These are phyloP conservation scores for Sugiyamaella xylanicola DNA, from an alignment of 1,139 yeast genomes.

Conservation along the genomic window DNA sequence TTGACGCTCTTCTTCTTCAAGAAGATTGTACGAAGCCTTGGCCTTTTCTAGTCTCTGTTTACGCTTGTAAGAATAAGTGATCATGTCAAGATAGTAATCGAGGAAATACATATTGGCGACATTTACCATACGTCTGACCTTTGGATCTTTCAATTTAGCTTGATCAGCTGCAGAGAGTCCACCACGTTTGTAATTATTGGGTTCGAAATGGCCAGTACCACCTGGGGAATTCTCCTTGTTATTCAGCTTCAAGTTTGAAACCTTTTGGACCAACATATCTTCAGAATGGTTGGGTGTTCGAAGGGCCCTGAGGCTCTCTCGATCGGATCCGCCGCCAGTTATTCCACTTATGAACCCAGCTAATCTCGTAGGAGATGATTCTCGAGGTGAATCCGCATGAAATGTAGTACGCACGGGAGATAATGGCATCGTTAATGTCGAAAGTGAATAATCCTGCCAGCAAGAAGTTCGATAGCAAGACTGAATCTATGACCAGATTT, in stretches of 20 bases:
- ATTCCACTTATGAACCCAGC: conserved; percentile 20
- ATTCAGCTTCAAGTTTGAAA: conserved; percentile 3
- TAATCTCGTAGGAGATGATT: conserved; percentile 21
- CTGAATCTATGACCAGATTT: too few species aligned
- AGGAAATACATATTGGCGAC: conserved; percentile 77
- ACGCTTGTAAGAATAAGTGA: conserved; percentile 87
- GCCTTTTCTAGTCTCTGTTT: conserved; percentile 76
- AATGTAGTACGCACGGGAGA: conserved; percentile 17
- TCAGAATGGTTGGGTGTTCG: conserved; percentile 8
- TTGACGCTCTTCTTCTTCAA: conserved; percentile 54
- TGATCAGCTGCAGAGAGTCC: conserved; percentile 39
- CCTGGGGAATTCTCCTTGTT: conserved; percentile 12
- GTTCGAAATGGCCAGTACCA: conserved; percentile 6
- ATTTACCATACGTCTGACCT: conserved; percentile 82
- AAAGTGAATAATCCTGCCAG: too few species aligned
- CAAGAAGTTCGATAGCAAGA: too few species aligned
- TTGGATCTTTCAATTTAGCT: conserved; percentile 65
- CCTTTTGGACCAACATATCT: conserved; percentile 10
- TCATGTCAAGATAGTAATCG: conserved; percentile 94
- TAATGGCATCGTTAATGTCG: conserved; percentile 2
- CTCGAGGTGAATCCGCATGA: conserved; percentile 12
- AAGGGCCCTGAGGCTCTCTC: conserved; percentile 6
- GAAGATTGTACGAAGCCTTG: conserved; percentile 54
- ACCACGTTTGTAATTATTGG: conserved; percentile 6
- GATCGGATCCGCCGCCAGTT: conserved; percentile 10